Evolutionary conservation across 2,329 filamentous ascomycete species (phyloP).

Genomic region (Monilinia polystroma): DNA sequence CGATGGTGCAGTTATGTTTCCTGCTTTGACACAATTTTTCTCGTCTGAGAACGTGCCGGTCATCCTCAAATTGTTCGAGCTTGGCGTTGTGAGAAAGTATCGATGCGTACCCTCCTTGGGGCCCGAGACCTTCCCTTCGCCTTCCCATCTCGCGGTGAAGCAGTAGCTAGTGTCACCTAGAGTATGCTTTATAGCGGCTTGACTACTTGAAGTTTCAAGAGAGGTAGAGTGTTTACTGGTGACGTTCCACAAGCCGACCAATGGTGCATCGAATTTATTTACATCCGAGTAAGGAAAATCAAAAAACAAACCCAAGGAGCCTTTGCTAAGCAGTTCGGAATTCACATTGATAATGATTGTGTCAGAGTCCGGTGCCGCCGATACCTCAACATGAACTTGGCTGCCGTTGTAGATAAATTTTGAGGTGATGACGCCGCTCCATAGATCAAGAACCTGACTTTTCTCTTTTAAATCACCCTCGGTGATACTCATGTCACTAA

Average conservation of each 20-base stretch:
- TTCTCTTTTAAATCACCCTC: slow-evolving; percentile 38
- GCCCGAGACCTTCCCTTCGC: slow-evolving; percentile 26
- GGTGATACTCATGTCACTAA: slow-evolving; percentile 38
- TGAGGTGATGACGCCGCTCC: slow-evolving; percentile 45
- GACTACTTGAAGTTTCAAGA: slow-evolving; percentile 23
- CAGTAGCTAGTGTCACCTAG: slow-evolving; percentile 45
- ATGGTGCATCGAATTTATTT: slow-evolving; percentile 48
- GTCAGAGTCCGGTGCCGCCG: slow-evolving; percentile 44
- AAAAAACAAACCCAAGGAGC: slow-evolving; percentile 43
- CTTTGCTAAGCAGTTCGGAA: slow-evolving; percentile 40
- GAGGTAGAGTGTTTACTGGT: slow-evolving; percentile 44
- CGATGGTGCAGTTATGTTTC: neutral
- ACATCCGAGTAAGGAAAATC: slow-evolving; percentile 46
- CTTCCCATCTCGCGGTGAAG: slow-evolving; percentile 34
- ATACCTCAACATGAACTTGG: slow-evolving; percentile 42
- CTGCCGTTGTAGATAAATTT: slow-evolving; percentile 40
- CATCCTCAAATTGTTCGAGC: slow-evolving; percentile 7
- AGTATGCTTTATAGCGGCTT: slow-evolving; percentile 43
- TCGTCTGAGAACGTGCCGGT: neutral
- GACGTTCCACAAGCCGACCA: slow-evolving; percentile 45
- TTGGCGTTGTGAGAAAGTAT: slow-evolving; percentile 28
- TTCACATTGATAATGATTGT: slow-evolving; percentile 43
- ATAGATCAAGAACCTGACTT: slow-evolving; percentile 43
- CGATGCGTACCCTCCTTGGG: slow-evolving; percentile 28
- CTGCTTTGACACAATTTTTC: neutral